phyloP scores from a whole-genome alignment of 2,329 filamentous ascomycete species.

The Pseudopyricularia cyperi region DNA sequence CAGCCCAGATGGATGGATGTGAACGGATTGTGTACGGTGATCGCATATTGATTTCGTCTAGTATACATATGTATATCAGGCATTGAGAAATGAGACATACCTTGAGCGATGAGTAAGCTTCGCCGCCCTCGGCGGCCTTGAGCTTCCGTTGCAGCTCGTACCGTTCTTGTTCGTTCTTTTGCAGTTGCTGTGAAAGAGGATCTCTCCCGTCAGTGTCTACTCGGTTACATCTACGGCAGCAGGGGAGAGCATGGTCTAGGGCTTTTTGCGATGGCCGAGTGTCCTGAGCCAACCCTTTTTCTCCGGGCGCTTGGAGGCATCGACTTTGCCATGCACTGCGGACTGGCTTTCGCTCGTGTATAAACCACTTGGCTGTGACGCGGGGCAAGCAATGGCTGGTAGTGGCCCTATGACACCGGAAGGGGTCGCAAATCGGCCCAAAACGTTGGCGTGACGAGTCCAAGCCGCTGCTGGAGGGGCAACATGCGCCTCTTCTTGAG shows the following conservation, averaged over 20 bases:
- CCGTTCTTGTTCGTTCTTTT: conserved; percentile 42
- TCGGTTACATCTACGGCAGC: background rate
- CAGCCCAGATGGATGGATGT: too few relatives aligned
- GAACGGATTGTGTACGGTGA: too few relatives aligned
- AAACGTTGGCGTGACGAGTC: background rate
- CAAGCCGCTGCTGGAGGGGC: background rate
- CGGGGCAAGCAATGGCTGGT: background rate
- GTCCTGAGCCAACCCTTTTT: background rate
- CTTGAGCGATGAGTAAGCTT: conserved; percentile 36
- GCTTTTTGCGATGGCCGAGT: background rate
- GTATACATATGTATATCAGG: background rate
- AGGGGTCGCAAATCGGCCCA: background rate
- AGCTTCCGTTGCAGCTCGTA: conserved; percentile 41
- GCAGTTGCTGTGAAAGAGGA: conserved; percentile 34
- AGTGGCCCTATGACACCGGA: background rate
- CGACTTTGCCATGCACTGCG: background rate
- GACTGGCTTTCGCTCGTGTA: background rate
- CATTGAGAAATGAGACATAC: conserved; percentile 23
- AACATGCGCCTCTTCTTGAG: background rate
- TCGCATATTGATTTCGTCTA: too few relatives aligned
- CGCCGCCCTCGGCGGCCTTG: conserved; percentile 37
- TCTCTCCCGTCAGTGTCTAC: background rate
- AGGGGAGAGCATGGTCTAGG: background rate
- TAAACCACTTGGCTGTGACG: background rate
- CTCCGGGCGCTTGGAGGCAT: background rate